Evolutionary conservation across 352 stramenopile species (phyloP).

Genomic region (Lagenidium sp.): DNA sequence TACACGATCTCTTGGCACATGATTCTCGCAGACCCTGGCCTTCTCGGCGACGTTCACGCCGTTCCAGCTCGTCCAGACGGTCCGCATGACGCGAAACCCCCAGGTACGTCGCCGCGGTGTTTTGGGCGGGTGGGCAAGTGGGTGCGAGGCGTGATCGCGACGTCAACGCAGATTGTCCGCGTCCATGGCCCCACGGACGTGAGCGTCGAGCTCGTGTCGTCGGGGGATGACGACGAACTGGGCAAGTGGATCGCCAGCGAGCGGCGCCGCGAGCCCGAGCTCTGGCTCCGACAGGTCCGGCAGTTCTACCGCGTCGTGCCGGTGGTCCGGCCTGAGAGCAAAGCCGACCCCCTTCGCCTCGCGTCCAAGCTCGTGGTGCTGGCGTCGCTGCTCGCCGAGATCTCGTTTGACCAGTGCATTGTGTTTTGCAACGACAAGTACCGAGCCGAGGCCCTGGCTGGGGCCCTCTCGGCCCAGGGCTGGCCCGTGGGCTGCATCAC

Average conservation of each 20-base stretch:
- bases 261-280: slow-evolving; percentile 30
- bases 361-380: slow-evolving; percentile 49
- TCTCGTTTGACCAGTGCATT: slow-evolving; percentile 72
- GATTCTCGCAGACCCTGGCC: slow-evolving; percentile 49
- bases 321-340: neutral
- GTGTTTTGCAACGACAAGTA: slow-evolving; percentile 85
- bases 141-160: neutral
- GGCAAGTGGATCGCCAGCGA: slow-evolving; percentile 40
- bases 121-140: too few relatives aligned
- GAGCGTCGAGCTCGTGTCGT: slow-evolving; percentile 57
- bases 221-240: slow-evolving; percentile 21
- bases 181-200: slow-evolving; percentile 46
- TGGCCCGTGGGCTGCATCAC: slow-evolving; percentile 65
- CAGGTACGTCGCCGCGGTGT: slow-evolving; percentile 34
- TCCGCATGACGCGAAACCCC: slow-evolving; percentile 44
- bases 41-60: slow-evolving; percentile 77
- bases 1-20: too few relatives aligned
- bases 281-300: slow-evolving; percentile 60
- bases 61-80: slow-evolving; percentile 42
- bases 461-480: slow-evolving; percentile 30
- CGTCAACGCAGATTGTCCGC: slow-evolving; percentile 37
- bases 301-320: slow-evolving; percentile 63
- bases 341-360: slow-evolving; percentile 33
- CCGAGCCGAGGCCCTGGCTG: slow-evolving; percentile 49
- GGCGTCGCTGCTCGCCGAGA: slow-evolving; percentile 41